These are phyloP conservation scores for Phytophthora rubi DNA, from an alignment of 352 stramenopile genomes.

Conservation along the genomic window DNA sequence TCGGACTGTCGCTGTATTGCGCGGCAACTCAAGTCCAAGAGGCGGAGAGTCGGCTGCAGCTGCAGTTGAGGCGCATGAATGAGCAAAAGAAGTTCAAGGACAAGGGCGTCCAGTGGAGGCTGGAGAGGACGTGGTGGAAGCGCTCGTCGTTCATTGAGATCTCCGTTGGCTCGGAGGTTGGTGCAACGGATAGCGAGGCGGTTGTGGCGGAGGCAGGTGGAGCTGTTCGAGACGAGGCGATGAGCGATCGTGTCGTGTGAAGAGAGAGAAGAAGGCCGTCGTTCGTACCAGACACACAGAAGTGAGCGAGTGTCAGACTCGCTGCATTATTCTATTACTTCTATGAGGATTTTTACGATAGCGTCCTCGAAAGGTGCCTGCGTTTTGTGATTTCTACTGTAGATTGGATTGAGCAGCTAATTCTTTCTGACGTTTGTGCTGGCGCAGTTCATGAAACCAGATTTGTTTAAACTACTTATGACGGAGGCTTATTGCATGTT, in stretches of 20 bases:
- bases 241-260: conserved; percentile 26
- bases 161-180: conserved; percentile 1
- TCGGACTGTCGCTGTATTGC: conserved; percentile 85
- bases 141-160: conserved; percentile 78
- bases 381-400: too few relatives aligned
- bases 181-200: background rate
- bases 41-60: conserved; percentile 61
- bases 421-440: too few relatives aligned
- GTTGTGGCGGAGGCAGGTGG: background rate
- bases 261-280: background rate
- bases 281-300: background rate
- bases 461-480: too few relatives aligned
- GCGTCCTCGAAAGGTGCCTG: too few relatives aligned
- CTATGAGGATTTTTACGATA: too few relatives aligned
- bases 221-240: conserved; percentile 21
- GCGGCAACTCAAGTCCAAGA: conserved; percentile 76
- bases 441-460: too few relatives aligned
- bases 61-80: conserved; percentile 81
- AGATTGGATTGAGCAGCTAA: too few relatives aligned
- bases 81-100: conserved; percentile 63
- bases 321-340: background rate
- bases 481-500: too few relatives aligned
- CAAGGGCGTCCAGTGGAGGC: conserved; percentile 65
- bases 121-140: conserved; percentile 77
- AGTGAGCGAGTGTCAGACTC: background rate